Conservation (phyloP, 1,284 basidiomycete genomes). For the Cutaneotrichosporon cyanovorans region DNA sequence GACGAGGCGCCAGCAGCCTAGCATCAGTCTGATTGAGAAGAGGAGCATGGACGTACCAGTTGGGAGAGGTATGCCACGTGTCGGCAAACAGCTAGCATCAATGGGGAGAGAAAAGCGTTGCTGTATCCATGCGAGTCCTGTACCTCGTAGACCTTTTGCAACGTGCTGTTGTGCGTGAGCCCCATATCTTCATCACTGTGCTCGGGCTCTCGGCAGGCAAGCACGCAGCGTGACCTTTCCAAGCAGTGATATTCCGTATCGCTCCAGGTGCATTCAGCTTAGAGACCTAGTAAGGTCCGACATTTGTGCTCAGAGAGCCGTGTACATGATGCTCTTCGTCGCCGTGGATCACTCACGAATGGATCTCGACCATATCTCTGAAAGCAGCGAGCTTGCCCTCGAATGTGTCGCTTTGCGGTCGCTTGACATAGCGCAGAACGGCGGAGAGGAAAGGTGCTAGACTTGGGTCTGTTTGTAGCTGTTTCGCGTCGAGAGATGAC, state of each 20-base stretch:
- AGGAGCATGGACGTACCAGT: neutral
- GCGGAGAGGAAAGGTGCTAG: neutral
- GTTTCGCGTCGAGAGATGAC: neutral
- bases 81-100: neutral
- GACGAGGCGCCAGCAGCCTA: slow-evolving; percentile 28
- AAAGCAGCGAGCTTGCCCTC: neutral
- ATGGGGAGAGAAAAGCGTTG: neutral
- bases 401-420: neutral
- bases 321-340: neutral
- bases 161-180: neutral
- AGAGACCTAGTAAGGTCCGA: too few relatives aligned
- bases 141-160: neutral
- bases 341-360: neutral
- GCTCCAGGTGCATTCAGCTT: too few relatives aligned
- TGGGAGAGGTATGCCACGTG: neutral
- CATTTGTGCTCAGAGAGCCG: too few relatives aligned
- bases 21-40: too few relatives aligned
- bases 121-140: neutral
- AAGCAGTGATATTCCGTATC: too few relatives aligned
- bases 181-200: too few relatives aligned
- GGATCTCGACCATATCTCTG: neutral
- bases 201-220: too few relatives aligned
- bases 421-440: neutral
- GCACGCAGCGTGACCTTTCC: too few relatives aligned
- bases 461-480: neutral